phyloP scores from a whole-genome alignment of 805 yeast species.

The Saccharomycopsis capsularis region DNA sequence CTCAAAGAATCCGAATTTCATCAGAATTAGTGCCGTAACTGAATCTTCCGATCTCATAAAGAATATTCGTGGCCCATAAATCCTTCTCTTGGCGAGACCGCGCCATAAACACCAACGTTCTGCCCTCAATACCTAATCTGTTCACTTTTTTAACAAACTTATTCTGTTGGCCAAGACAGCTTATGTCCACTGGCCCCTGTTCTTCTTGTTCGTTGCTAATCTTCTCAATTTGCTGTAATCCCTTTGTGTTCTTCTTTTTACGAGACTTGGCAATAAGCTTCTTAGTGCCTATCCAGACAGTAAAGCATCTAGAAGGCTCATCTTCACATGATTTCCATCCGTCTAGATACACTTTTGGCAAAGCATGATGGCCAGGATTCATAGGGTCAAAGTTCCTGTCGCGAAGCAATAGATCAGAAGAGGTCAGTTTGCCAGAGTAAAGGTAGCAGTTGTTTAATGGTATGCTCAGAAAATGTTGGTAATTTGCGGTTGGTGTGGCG shows the following conservation, averaged over 20 bases:
- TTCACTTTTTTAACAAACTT: constrained; percentile 35
- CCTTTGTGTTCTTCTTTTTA: not conserved
- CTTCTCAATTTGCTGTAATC: not conserved
- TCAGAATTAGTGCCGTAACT: not conserved
- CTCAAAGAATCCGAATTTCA: not conserved
- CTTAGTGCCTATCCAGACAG: constrained; percentile 75
- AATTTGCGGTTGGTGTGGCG: constrained; percentile 41
- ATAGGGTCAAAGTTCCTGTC: constrained; percentile 39
- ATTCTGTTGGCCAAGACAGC: constrained; percentile 23
- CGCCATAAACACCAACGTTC: constrained; percentile 68
- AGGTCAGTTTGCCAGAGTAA: constrained; percentile 62
- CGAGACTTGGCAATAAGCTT: constrained; percentile 33
- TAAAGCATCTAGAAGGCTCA: constrained; percentile 68
- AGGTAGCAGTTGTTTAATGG: constrained; percentile 65
- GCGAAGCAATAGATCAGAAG: constrained; percentile 45
- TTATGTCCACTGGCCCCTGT: constrained; percentile 15
- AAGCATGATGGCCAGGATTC: constrained; percentile 47
- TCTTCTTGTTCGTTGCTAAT: not conserved
- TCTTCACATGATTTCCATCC: constrained; percentile 83
- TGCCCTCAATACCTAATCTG: constrained; percentile 60
- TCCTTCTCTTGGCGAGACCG: constrained; percentile 79
- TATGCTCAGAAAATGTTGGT: constrained; percentile 48
- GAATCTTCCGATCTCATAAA: constrained; percentile 19
- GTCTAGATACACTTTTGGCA: constrained; percentile 71
- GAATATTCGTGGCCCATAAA: constrained; percentile 53